Evolutionary conservation across 2,329 filamentous ascomycete species (phyloP).

Genomic region (Beauveria sp.): DNA sequence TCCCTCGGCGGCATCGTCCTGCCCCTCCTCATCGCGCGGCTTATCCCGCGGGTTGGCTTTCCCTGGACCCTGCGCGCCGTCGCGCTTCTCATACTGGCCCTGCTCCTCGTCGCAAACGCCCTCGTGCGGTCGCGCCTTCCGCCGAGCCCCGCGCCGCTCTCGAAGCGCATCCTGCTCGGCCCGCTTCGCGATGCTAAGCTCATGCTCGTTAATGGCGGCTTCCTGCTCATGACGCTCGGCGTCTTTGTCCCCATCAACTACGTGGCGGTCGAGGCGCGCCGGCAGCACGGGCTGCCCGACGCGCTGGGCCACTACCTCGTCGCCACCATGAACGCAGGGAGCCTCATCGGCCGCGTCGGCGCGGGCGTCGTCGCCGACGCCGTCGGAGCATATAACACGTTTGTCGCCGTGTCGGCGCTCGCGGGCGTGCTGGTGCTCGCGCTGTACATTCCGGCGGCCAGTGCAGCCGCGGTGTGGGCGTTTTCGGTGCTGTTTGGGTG

Average conservation of each 20-base stretch:
- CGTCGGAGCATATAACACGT: slow-evolving; percentile 32
- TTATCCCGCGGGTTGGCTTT: slow-evolving; percentile 24
- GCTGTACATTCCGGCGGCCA: slow-evolving; percentile 34
- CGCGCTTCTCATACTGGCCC: slow-evolving; percentile 24
- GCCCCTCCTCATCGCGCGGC: slow-evolving; percentile 24
- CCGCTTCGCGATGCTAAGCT: slow-evolving; percentile 25
- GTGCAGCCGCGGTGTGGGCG: slow-evolving; percentile 23
- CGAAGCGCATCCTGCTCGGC: slow-evolving; percentile 18
- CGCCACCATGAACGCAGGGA: slow-evolving; percentile 31
- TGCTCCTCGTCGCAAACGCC: slow-evolving; percentile 24
- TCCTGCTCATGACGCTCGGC: slow-evolving; percentile 29
- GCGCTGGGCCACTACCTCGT: slow-evolving; percentile 27
- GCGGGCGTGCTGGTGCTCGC: slow-evolving; percentile 30
- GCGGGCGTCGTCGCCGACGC: slow-evolving; percentile 27
- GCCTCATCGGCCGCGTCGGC: slow-evolving; percentile 29
- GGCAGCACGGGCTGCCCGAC: slow-evolving; percentile 18
- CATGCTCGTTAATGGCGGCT: slow-evolving; percentile 21
- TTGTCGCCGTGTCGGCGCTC: slow-evolving; percentile 37
- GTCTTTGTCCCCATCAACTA: slow-evolving; percentile 30
- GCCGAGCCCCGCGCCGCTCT: slow-evolving; percentile 8
- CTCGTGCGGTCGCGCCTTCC: slow-evolving; percentile 18
- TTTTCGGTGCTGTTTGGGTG: slow-evolving; percentile 36
- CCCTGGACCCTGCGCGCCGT: slow-evolving; percentile 25
- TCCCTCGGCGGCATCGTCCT: slow-evolving; percentile 26
- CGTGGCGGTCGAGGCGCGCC: slow-evolving; percentile 24